Base-by-base conservation (phyloP, 148 eudicot species). In the Nyssa sinensis region DNA sequence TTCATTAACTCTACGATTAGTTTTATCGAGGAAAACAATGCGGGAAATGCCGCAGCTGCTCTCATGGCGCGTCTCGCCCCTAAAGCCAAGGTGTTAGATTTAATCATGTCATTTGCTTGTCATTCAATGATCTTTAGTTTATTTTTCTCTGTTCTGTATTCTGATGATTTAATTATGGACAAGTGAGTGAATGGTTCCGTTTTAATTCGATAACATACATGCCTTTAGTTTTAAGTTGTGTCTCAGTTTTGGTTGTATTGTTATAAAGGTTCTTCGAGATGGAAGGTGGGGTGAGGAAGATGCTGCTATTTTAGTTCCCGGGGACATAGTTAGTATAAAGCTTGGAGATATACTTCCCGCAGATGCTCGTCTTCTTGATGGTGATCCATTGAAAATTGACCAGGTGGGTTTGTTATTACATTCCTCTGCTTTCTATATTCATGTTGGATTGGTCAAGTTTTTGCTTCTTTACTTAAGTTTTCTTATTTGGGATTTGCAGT, bases 61-160 rank as follows among this genome's bases (percentile, higher is more conserved):
- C 97, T 96, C 73, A 96, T 96, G 99, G 99, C 99, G 73, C 85
- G 92, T 70, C 94, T 96, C 35, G 98, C 99, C 75, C 99, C 99
- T 21, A 96, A 93, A 85, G 98, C 99, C 30, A 96, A 96, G 93
- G 99, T 95, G 81, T 75, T 58, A 24, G 28, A 9, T 73, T 3
- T 23, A n/a, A 47, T 64, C 32, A 32, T 72, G 24, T 62, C 24
- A 21, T 1, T 69, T 57, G 5, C 11, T 21, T 59, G 14, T 39
- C 63, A 39, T 37, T 73, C 23, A 17, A 55, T 55, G 14, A 51
- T 6, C 58, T 51, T 17, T 51, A 55, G 6, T 55, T 55, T 69
- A 25, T 70, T 60, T 67, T 61, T 33, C 39, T n/a, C 27, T 17
- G 4, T 57, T 12, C 17, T 44, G 51, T 57, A 31, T 64, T 30